phyloP scores from a whole-genome alignment of 257 asterid species.

The Nicotiana sylvestris region DNA sequence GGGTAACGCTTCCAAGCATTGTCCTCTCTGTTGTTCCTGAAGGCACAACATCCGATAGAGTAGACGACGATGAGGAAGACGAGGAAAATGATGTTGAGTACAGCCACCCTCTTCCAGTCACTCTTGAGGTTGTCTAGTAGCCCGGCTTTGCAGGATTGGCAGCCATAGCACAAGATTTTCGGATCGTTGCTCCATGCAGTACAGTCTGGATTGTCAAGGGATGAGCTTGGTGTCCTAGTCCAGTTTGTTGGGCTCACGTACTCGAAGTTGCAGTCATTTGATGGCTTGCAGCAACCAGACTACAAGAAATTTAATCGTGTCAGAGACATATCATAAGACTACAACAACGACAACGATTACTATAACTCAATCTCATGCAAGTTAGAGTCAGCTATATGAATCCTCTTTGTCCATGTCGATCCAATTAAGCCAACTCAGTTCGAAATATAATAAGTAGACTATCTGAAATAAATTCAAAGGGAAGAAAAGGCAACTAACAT shows the following conservation, averaged over 20 bases:
- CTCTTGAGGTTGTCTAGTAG: slow-evolving; percentile 78
- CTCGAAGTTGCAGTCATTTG: slow-evolving; percentile 57
- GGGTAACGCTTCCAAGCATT: slow-evolving; percentile 77
- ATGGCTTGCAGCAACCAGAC: slow-evolving; percentile 99
- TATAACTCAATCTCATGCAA: too few relatives aligned
- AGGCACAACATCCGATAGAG: slow-evolving; percentile 78
- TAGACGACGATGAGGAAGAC: slow-evolving; percentile 76
- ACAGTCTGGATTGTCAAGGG: slow-evolving; percentile 52
- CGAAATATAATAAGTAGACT: too few relatives aligned
- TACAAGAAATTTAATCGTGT: slow-evolving; percentile 18
- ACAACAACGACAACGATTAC: background rate
- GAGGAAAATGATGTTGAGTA: slow-evolving; percentile 61
- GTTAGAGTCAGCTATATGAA: too few relatives aligned
- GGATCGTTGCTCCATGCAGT: slow-evolving; percentile 52
- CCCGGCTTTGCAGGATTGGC: slow-evolving; percentile 89
- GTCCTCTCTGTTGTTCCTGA: slow-evolving; percentile 82
- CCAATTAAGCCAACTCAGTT: too few relatives aligned
- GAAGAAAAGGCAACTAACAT: background rate
- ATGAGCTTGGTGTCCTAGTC: slow-evolving; percentile 28
- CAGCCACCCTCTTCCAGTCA: slow-evolving; percentile 77
- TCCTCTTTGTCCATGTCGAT: too few relatives aligned
- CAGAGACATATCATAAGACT: background rate
- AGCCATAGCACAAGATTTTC: slow-evolving; percentile 50
- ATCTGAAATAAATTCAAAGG: too few relatives aligned
- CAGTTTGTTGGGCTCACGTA: slow-evolving; percentile 81